These are phyloP conservation scores for Mycena pura DNA, from an alignment of 768 basidiomycete species.

Conservation along the genomic window DNA sequence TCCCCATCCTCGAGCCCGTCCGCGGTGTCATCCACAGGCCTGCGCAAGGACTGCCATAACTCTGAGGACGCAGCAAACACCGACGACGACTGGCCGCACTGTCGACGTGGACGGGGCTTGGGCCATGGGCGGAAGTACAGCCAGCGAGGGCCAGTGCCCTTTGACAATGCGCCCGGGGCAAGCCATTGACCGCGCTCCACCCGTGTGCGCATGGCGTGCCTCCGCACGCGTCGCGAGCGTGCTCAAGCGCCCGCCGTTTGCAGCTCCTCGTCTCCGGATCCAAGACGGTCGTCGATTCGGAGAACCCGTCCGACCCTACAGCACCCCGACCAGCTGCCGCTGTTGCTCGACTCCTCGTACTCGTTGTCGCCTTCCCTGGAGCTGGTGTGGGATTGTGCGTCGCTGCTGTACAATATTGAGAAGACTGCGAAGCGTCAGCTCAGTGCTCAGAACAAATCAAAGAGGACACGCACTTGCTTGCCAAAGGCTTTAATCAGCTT, in stretches of 20 bases:
- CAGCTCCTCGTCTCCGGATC: conserved; percentile 42
- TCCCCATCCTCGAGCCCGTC: too few relatives aligned
- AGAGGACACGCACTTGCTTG: too few relatives aligned
- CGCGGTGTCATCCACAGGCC: conserved; percentile 46
- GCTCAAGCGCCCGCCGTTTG: conserved; percentile 40
- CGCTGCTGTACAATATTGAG: conserved; percentile 41
- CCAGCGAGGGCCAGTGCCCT: not conserved
- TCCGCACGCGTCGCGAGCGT: conserved; percentile 13
- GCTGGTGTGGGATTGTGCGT: conserved; percentile 48
- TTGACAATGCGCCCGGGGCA: conserved; percentile 34
- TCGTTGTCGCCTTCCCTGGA: conserved; percentile 69
- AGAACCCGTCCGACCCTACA: conserved; percentile 41
- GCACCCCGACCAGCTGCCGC: conserved; percentile 31
- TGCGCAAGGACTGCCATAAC: conserved; percentile 73
- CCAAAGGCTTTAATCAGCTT: too few relatives aligned
- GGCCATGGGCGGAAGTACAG: conserved; percentile 13
- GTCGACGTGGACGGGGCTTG: conserved; percentile 10
- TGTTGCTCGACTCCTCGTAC: conserved; percentile 39
- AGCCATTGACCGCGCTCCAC: conserved; percentile 18
- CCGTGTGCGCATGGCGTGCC: conserved; percentile 5
- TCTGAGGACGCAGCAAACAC: conserved; percentile 71
- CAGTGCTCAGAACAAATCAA: too few relatives aligned
- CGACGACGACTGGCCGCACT: conserved; percentile 29
- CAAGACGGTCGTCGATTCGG: conserved; percentile 50
- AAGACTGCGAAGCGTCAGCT: too few relatives aligned